Conservation (phyloP, 2,329 filamentous ascomycete species). For the Aspergillus viridinutans region DNA sequence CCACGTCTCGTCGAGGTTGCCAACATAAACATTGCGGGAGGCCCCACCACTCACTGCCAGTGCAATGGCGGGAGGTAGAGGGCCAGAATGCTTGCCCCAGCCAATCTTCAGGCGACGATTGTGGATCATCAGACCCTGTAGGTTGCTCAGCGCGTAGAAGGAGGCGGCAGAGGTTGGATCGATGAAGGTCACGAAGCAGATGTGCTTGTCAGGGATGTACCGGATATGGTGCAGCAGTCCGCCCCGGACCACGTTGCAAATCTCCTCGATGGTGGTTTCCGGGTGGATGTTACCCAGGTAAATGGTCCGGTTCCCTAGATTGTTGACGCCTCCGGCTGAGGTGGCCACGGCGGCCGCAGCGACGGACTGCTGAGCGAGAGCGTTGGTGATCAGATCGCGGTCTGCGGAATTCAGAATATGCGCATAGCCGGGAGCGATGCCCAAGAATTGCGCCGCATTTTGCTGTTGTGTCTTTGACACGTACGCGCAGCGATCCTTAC, state of each 20-base stretch:
- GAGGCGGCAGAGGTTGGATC: constrained; percentile 96
- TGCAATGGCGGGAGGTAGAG: constrained; percentile 90
- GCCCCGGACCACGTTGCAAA: constrained; percentile 96
- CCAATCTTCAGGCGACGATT: constrained; percentile 97
- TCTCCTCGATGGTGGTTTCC: constrained; percentile 98
- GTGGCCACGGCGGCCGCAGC: constrained; percentile 95
- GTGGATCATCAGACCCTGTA: constrained; percentile 98
- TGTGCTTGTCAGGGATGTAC: constrained; percentile 99
- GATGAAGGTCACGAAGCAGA: constrained; percentile 99
- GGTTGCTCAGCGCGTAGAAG: constrained; percentile 95
- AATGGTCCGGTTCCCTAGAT: constrained; percentile 93
- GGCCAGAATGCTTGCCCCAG: constrained; percentile 98
- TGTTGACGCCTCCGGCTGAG: constrained; percentile 93
- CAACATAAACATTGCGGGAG: constrained; percentile 97
- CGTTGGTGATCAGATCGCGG: constrained; percentile 92
- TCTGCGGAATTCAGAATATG: constrained; percentile 95
- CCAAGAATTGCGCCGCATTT: constrained; percentile 95
- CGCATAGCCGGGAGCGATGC: constrained; percentile 92
- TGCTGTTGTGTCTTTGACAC: constrained; percentile 99
- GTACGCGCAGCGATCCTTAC: constrained; percentile 96
- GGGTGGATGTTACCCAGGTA: constrained; percentile 98
- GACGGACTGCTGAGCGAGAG: constrained; percentile 93
- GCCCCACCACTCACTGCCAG: constrained; percentile 93
- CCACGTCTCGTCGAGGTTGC: constrained; percentile 96
- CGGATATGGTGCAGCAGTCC: constrained; percentile 96